phyloP scores from a whole-genome alignment of 75 land plant genomes.

The Pinus taeda region DNA sequence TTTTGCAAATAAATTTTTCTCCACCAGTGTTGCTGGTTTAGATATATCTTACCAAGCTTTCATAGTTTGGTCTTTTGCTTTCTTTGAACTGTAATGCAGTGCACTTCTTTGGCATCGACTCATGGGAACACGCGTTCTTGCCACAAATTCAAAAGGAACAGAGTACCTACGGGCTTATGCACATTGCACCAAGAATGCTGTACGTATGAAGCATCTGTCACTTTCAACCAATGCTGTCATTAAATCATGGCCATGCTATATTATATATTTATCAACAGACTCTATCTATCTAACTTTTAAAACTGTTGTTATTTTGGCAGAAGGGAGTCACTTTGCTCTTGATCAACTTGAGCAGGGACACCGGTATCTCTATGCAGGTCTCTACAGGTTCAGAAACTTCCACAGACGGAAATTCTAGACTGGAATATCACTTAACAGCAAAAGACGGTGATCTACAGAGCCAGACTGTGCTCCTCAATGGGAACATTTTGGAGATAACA shows the following conservation, averaged over 20 bases:
- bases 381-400: background rate
- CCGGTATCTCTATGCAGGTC: slow-evolving; percentile 6
- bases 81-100: slow-evolving; percentile 29
- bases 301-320: slow-evolving; percentile 23
- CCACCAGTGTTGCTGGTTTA: too few relatives aligned
- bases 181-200: slow-evolving; percentile 77
- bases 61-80: too few relatives aligned
- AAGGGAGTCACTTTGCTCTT: slow-evolving; percentile 44
- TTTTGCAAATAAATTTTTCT: too few relatives aligned
- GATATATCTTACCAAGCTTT: too few relatives aligned
- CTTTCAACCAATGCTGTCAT: too few relatives aligned
- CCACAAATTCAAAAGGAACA: slow-evolving; percentile 47
- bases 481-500: slow-evolving; percentile 25
- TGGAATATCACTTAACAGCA: slow-evolving; percentile 52
- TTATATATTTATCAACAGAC: too few relatives aligned
- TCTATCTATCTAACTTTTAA: background rate
- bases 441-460: slow-evolving; percentile 38
- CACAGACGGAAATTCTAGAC: background rate
- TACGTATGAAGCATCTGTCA: slow-evolving; percentile 17
- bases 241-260: too few relatives aligned
- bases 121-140: slow-evolving; percentile 74
- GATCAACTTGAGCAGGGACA: slow-evolving; percentile 44
- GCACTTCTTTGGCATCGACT: slow-evolving; percentile 88
- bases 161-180: slow-evolving; percentile 62
- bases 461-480: slow-evolving; percentile 61